phyloP scores from a whole-genome alignment of 768 basidiomycete genomes.

The Lentinula boryana region DNA sequence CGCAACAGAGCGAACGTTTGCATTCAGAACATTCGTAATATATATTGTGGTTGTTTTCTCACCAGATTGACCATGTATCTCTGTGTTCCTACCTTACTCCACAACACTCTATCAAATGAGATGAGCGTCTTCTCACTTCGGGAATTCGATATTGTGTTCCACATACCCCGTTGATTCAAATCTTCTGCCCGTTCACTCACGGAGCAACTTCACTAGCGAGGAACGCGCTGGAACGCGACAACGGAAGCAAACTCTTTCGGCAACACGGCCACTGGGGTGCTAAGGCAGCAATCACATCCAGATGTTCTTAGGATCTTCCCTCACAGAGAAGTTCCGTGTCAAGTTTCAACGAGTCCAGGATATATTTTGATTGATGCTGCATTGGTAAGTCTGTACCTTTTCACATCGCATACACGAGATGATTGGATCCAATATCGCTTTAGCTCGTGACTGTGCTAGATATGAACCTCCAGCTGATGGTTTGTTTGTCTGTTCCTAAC shows the following conservation, averaged over 20 bases:
- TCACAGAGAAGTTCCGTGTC: constrained; percentile 53
- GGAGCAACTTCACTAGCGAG: constrained; percentile 42
- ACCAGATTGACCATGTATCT: too few species aligned
- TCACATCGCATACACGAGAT: neutral
- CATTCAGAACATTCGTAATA: too few species aligned
- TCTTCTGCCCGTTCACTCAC: constrained; percentile 55
- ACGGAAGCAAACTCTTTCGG: constrained; percentile 50
- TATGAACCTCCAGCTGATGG: constrained; percentile 49
- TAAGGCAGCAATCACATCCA: constrained; percentile 38
- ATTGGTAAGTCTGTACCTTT: constrained; percentile 44
- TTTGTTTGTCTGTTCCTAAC: neutral
- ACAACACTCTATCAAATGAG: neutral
- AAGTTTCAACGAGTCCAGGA: constrained; percentile 52
- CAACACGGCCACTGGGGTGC: constrained; percentile 38
- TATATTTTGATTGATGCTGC: constrained; percentile 44
- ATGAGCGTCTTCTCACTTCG: neutral
- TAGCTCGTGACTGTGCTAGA: constrained; percentile 39
- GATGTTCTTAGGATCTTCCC: constrained; percentile 41
- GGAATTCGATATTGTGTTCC: neutral
- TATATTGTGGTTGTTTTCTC: too few species aligned
- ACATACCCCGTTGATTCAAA: constrained; percentile 50
- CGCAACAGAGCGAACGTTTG: neutral
- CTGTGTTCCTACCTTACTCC: neutral
- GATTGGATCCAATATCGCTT: constrained; percentile 13
- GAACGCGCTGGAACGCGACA: constrained; percentile 52